These are phyloP conservation scores for Colletotrichum musae DNA, from an alignment of 2,329 filamentous ascomycete species.

Conservation along the genomic window DNA sequence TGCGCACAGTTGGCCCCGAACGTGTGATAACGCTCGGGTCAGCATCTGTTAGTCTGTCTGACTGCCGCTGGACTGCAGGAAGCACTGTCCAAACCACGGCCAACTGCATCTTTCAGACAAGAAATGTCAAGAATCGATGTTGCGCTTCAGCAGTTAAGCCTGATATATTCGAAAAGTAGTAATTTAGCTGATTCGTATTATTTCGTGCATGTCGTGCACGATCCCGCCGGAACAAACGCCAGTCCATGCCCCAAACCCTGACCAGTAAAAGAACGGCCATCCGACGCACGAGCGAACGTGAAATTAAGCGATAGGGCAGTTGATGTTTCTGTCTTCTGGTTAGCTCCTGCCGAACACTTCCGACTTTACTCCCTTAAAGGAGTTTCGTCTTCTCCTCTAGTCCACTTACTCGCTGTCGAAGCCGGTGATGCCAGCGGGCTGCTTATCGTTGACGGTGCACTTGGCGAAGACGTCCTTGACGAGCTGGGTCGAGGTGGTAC, in stretches of 20 bases:
- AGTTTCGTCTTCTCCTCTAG: no score
- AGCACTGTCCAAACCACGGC: not conserved
- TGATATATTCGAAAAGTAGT: no score
- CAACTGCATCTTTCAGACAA: not conserved
- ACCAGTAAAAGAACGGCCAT: not conserved
- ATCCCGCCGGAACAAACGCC: not conserved
- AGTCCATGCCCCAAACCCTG: not conserved
- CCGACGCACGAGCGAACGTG: not conserved
- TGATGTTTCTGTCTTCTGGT: constrained; percentile 16
- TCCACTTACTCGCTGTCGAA: constrained; percentile 15
- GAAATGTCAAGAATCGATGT: not conserved
- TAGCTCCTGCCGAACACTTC: not conserved
- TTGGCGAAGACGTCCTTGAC: constrained; percentile 36
- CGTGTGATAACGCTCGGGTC: not conserved
- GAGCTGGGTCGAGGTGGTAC: constrained; percentile 19
- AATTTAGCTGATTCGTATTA: no score
- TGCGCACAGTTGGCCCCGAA: not conserved
- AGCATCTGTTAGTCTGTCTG: not conserved
- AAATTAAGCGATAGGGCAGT: constrained; percentile 24
- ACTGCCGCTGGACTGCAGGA: not conserved
- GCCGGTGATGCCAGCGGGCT: constrained; percentile 16
- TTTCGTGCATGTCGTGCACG: not conserved
- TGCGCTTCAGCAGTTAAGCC: no score
- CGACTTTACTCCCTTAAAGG: not conserved
- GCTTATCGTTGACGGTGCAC: constrained; percentile 20